phyloP scores from a whole-genome alignment of 1,139 yeast genomes.

The Zhuliangozyma blackwelliae region DNA sequence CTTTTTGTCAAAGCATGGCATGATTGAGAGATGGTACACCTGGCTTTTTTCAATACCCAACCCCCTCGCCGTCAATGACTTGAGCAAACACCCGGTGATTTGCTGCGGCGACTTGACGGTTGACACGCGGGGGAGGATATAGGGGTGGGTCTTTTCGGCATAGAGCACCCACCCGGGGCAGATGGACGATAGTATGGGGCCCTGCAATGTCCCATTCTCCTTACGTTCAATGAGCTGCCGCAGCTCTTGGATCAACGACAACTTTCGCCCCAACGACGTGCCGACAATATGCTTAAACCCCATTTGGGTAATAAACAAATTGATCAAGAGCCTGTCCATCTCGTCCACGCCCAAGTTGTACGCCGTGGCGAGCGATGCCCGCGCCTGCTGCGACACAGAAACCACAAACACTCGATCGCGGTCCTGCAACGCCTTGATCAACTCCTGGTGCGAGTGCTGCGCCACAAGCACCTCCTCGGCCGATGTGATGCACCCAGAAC shows the following conservation, averaged over 20 bases:
- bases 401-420: conserved; percentile 53
- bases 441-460: conserved; percentile 81
- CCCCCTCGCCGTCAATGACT: conserved; percentile 48
- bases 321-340: conserved; percentile 58
- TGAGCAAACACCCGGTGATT: conserved; percentile 77
- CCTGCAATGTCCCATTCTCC: conserved; percentile 11
- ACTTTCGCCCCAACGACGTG: conserved; percentile 72
- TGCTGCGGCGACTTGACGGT: conserved; percentile 88
- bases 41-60: conserved; percentile 27
- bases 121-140: conserved; percentile 58
- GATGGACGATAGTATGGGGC: conserved; percentile 58
- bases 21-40: conserved; percentile 76
- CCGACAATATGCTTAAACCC: conserved; percentile 80
- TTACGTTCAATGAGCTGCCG: conserved; percentile 32
- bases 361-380: conserved; percentile 79
- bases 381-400: conserved; percentile 80
- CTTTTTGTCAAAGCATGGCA: conserved; percentile 98
- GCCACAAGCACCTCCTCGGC: conserved; percentile 92
- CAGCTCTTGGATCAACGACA: conserved; percentile 62
- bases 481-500: conserved; percentile 95
- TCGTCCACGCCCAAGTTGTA: conserved; percentile 48
- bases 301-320: conserved; percentile 54
- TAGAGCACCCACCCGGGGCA: conserved; percentile 98
- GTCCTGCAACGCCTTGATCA: conserved; percentile 52
- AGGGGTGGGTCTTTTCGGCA: conserved; percentile 93